These are phyloP conservation scores for Rubus idaeus DNA, from an alignment of 306 rosid genomes.

Conservation along the genomic window DNA sequence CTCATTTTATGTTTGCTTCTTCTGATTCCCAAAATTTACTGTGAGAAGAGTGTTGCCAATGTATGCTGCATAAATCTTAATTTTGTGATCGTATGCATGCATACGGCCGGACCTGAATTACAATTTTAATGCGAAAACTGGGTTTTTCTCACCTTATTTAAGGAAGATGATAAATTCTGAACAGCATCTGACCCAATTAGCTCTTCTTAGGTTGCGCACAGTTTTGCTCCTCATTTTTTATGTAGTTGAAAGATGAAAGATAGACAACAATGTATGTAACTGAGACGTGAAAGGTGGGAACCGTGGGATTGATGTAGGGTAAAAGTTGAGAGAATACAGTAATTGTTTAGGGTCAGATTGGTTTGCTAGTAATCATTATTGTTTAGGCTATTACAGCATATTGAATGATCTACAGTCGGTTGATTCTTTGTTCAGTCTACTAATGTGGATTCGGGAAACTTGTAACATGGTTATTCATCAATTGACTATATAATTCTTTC, in stretches of 20 bases:
- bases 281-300: background rate
- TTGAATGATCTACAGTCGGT: background rate
- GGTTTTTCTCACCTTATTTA: background rate
- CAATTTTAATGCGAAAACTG: background rate
- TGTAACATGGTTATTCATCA: no score
- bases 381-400: background rate
- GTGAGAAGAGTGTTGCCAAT: background rate
- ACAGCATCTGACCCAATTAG: background rate
- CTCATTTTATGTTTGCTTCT: no score
- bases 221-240: background rate
- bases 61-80: background rate
- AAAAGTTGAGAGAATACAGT: background rate
- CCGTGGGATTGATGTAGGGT: background rate
- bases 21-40: background rate
- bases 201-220: background rate
- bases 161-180: background rate
- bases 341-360: no score
- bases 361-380: no score
- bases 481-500: no score
- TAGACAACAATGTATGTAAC: background rate
- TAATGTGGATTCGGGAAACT: no score
- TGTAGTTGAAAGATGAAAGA: background rate
- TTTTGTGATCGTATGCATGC: background rate
- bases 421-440: no score
- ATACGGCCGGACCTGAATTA: background rate